Conservation (phyloP, 345 rosid genomes). For the Mercurialis annua region DNA sequence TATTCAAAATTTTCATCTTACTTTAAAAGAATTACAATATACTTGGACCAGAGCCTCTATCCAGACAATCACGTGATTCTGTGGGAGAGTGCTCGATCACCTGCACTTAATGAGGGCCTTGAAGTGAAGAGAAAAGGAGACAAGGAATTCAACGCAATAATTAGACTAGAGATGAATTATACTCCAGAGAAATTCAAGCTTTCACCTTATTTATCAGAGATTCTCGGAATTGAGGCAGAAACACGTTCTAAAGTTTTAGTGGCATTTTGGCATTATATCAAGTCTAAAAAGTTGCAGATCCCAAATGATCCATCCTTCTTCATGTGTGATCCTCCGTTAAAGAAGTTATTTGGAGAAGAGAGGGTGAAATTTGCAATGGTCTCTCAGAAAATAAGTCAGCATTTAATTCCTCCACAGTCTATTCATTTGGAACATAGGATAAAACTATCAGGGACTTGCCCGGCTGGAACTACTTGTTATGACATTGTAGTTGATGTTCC, state of each 20-base stretch:
- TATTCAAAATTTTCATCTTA: slow-evolving; percentile 51
- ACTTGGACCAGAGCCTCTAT: slow-evolving; percentile 54
- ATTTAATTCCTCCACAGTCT: slow-evolving; percentile 48
- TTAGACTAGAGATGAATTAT: slow-evolving; percentile 55
- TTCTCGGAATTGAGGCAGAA: slow-evolving; percentile 55
- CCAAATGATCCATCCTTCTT: slow-evolving; percentile 45
- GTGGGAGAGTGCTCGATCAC: slow-evolving; percentile 55
- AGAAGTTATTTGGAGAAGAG: slow-evolving; percentile 54
- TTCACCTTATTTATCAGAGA: slow-evolving; percentile 43
- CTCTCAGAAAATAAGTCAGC: slow-evolving; percentile 45
- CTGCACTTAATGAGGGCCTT: slow-evolving; percentile 54
- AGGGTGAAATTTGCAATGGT: slow-evolving; percentile 48
- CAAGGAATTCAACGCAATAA: slow-evolving; percentile 52
- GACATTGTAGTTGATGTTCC: slow-evolving; percentile 58
- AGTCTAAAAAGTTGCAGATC: slow-evolving; percentile 46
- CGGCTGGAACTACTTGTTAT: slow-evolving; percentile 52
- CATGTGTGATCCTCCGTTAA: slow-evolving; percentile 46
- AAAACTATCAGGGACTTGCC: slow-evolving; percentile 51
- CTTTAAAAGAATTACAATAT: slow-evolving; percentile 53
- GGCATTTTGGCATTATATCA: slow-evolving; percentile 63
- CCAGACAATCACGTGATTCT: slow-evolving; percentile 53
- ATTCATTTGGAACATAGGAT: slow-evolving; percentile 58
- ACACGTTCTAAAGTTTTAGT: slow-evolving; percentile 45
- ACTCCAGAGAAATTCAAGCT: slow-evolving; percentile 53
- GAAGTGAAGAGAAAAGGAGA: slow-evolving; percentile 64